Conservation (phyloP, 2,329 filamentous ascomycete genomes). For the Pseudogymnoascus pannorum region DNA sequence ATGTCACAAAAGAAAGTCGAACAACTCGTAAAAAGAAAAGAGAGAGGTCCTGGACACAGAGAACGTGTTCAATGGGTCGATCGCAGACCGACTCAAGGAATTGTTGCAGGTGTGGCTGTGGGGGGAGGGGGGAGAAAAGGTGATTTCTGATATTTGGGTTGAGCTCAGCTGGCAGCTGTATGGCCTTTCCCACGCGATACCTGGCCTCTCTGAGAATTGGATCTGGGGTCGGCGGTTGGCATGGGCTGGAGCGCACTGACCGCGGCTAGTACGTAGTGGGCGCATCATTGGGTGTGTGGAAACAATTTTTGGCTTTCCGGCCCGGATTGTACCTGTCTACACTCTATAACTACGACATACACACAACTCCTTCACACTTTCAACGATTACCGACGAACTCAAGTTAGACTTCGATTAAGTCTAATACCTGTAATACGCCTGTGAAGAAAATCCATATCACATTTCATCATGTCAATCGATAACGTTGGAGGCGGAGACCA, state of each 20-base stretch:
- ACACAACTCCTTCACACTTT: background rate
- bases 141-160: background rate
- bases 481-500: conserved; percentile 22
- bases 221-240: background rate
- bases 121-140: background rate
- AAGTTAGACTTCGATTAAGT: background rate
- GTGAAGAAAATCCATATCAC: background rate
- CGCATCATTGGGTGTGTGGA: background rate
- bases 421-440: background rate
- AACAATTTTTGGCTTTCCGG: background rate
- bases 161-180: conserved; percentile 17
- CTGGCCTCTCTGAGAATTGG: background rate
- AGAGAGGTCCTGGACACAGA: background rate
- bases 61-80: background rate
- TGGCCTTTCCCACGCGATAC: background rate
- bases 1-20: background rate
- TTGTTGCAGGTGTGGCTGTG: background rate
- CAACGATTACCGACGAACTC: background rate
- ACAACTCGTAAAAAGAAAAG: background rate
- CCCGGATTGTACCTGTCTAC: background rate
- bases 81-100: background rate
- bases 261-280: background rate
- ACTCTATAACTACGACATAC: background rate
- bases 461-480: conserved; percentile 19
- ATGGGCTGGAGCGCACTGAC: background rate